Evolutionary conservation across 164 flowering plant genomes (phyloP), one percentile per base, ranked within the genome.

Genomic region (Warburgia ugandensis): DNA sequence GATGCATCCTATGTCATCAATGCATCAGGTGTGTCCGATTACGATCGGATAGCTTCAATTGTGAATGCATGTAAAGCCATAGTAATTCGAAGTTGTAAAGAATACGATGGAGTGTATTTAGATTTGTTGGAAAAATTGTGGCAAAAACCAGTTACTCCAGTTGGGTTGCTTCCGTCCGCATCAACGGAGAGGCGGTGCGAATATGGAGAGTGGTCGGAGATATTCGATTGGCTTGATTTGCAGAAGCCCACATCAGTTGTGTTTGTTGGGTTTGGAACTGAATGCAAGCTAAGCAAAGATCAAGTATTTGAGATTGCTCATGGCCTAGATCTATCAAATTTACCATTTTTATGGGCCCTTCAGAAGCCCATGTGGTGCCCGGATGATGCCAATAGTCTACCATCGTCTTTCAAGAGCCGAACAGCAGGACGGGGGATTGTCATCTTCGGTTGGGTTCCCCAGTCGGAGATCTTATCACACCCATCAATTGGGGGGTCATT

Each of bases 261-360:
- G 8, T 71, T 60, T 52, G 75, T 74, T 2, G 73, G 69, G 13
- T 71, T 74, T 45, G 75, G 78, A 5, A 71, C 65, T 33, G 78
- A 68, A 31, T 58, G 40, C 43, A 74, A 66, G 25, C 12, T 69
- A 33, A 50, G 51, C 8, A 38, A 21, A 3, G 45, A 66, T 10
- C 56, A 71, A 59, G 57, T 75, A 4, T 55, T 56, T 49, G 76
- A 75, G 48, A 16, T 71, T 21, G 76, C 76, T 2, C 42, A 11
- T 45, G 73, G 67, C 32, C 26, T 68, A 16, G 65, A 71, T 35
- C 49, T 60, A 1, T 63, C 73, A 0, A 41, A 40, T 29, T 25
- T 69, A 10, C 70, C 72, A 0, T 75, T 75, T 32, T 5, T 75
- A 29, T 75, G 76, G 79, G 51, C 56, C 0, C n/a, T n/a, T n/a